A percentile compares a stretch with the other conserved stretches of the same genome.
Conservation (phyloP, 495 filamentous ascomycete genomes). For the Penicillium longicatenatum region DNA sequence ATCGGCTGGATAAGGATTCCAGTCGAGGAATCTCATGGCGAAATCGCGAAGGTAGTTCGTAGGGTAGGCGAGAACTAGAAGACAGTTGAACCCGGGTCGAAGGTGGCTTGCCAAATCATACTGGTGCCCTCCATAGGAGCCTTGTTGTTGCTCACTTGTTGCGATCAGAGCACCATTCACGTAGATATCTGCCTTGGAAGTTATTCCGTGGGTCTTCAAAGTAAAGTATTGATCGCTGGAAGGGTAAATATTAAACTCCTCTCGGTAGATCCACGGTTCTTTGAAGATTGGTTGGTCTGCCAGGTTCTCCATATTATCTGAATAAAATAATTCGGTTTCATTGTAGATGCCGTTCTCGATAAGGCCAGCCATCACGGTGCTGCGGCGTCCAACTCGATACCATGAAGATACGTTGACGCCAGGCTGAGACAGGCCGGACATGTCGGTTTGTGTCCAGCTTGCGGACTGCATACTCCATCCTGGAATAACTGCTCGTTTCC, state of each 20-base stretch:
- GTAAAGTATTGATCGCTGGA: slow-evolving; percentile 47
- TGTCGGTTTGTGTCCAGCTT: slow-evolving; percentile 34
- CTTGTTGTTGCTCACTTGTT: slow-evolving; percentile 49
- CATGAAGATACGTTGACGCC: slow-evolving; percentile 54
- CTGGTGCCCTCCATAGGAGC: slow-evolving; percentile 56
- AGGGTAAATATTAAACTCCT: slow-evolving; percentile 51
- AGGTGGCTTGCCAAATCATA: slow-evolving; percentile 55
- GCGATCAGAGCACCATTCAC: slow-evolving; percentile 59
- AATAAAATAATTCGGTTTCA: slow-evolving; percentile 59
- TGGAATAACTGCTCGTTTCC: slow-evolving; percentile 47
- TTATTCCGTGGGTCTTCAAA: slow-evolving; percentile 60
- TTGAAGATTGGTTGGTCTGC: slow-evolving; percentile 50
- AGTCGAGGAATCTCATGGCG: slow-evolving; percentile 63
- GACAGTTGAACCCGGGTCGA: slow-evolving; percentile 43
- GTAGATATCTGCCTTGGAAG: slow-evolving; percentile 61
- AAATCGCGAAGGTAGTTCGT: slow-evolving; percentile 62
- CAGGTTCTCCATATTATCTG: slow-evolving; percentile 47
- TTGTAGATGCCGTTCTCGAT: slow-evolving; percentile 55
- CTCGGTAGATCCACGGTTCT: slow-evolving; percentile 63
- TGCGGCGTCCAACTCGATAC: slow-evolving; percentile 52
- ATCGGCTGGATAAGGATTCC: slow-evolving; percentile 64
- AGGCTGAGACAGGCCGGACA: slow-evolving; percentile 45
- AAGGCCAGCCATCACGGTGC: slow-evolving; percentile 61
- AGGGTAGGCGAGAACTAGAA: slow-evolving; percentile 57
- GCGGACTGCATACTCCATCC: slow-evolving; percentile 59